Conservation (phyloP, 495 filamentous ascomycete species). For the Barbatosphaeria neglecta region DNA sequence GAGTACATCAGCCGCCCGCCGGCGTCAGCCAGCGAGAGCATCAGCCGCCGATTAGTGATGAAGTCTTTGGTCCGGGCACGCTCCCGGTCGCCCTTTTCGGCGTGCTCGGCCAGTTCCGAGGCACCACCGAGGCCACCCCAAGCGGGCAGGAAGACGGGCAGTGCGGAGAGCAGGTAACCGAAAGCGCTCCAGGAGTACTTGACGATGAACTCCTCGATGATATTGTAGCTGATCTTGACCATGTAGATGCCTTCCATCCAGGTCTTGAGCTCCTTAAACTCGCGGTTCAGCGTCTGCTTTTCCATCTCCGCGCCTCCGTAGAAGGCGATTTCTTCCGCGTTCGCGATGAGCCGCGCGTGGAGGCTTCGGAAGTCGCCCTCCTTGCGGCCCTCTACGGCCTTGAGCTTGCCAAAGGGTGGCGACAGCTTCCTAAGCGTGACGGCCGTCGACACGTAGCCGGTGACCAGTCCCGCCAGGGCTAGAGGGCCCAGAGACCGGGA, state of each 20-base stretch:
- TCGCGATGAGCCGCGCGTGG: constrained; percentile 85
- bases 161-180: constrained; percentile 82
- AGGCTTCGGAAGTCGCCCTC: constrained; percentile 90
- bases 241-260: constrained; percentile 98
- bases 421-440: constrained; percentile 76
- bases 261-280: constrained; percentile 78
- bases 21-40: constrained; percentile 94
- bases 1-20: constrained; percentile 98
- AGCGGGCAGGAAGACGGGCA: constrained; percentile 89
- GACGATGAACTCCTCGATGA: constrained; percentile 94
- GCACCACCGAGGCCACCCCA: constrained; percentile 77
- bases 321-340: constrained; percentile 98
- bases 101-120: constrained; percentile 44
- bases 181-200: constrained; percentile 99
- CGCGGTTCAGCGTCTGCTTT: constrained; percentile 73
- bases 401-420: constrained; percentile 91
- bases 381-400: constrained; percentile 83
- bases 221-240: constrained; percentile 94
- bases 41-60: constrained; percentile 96
- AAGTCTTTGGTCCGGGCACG: constrained; percentile 93
- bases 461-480: constrained; percentile 71
- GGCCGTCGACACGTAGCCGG: constrained; percentile 87
- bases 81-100: constrained; percentile 47
- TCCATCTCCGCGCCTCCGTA: constrained; percentile 94
- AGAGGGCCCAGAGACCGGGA: constrained; percentile 85